Evolutionary conservation across 305 asterid species (phyloP).

Genomic region (Galium porrigens): DNA sequence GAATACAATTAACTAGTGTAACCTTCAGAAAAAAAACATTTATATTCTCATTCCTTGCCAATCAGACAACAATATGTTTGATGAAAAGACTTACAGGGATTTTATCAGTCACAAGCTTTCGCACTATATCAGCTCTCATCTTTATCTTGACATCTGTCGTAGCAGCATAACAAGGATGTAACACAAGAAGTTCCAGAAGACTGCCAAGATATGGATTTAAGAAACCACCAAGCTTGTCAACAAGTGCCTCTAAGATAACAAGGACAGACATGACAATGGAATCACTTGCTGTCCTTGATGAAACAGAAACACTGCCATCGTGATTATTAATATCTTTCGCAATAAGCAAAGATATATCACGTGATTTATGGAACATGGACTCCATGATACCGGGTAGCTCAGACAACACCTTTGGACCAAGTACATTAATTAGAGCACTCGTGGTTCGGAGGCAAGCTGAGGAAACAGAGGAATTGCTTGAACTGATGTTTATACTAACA

Average conservation of each 20-base stretch:
- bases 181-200: slow-evolving; percentile 48
- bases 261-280: slow-evolving; percentile 52
- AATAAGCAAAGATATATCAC: slow-evolving; percentile 21
- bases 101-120: slow-evolving; percentile 61
- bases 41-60: background rate
- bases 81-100: slow-evolving; percentile 51
- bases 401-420: slow-evolving; percentile 65
- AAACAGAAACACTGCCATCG: slow-evolving; percentile 18
- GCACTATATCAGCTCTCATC: slow-evolving; percentile 48
- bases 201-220: slow-evolving; percentile 59
- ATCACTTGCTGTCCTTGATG: slow-evolving; percentile 26
- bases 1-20: slow-evolving; percentile 10
- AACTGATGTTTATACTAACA: slow-evolving; percentile 44
- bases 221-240: slow-evolving; percentile 67
- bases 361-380: slow-evolving; percentile 35
- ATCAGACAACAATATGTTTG: slow-evolving; percentile 3
- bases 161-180: slow-evolving; percentile 48
- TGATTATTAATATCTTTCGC: slow-evolving; percentile 20
- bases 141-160: slow-evolving; percentile 40
- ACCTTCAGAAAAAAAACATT: background rate
- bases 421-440: slow-evolving; percentile 61
- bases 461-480: slow-evolving; percentile 46
- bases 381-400: slow-evolving; percentile 68
- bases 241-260: slow-evolving; percentile 55
- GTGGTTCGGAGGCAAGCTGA: slow-evolving; percentile 58